Conservation (phyloP, 495 filamentous ascomycete genomes). For the Neurospora terricola region DNA sequence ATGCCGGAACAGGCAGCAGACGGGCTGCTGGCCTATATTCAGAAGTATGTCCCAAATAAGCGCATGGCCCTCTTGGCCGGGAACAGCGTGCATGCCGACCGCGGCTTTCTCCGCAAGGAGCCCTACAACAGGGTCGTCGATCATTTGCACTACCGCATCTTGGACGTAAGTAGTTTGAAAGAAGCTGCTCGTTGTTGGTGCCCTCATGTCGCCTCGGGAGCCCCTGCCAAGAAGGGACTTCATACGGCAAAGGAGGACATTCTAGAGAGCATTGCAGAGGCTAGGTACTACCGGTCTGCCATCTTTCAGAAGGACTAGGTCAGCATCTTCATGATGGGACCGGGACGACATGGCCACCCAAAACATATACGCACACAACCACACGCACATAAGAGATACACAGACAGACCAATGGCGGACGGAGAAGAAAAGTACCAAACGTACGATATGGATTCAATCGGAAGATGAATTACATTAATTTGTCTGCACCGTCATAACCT, state of each 20-base stretch:
- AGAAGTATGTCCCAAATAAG: conserved; percentile 52
- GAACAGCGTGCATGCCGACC: conserved; percentile 86
- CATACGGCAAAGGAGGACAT: conserved; percentile 88
- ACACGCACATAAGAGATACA: neutral
- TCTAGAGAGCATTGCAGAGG: conserved; percentile 88
- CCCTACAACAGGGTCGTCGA: conserved; percentile 65
- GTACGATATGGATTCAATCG: neutral
- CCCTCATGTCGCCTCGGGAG: conserved; percentile 17
- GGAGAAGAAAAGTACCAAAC: neutral
- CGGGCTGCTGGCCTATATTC: conserved; percentile 67
- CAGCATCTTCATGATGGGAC: neutral
- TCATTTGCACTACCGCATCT: conserved; percentile 76
- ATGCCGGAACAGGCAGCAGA: conserved; percentile 64
- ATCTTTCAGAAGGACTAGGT: conserved; percentile 40
- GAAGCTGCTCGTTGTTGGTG: conserved; percentile 83
- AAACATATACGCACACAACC: neutral
- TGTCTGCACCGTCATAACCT: neutral
- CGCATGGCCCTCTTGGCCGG: conserved; percentile 68
- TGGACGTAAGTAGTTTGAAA: conserved; percentile 87
- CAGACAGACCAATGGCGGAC: neutral
- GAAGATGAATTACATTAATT: neutral
- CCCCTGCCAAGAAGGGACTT: conserved; percentile 61
- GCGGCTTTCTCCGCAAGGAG: conserved; percentile 62
- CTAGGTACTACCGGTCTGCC: conserved; percentile 61
- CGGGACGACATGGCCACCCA: neutral